Conservation (phyloP, 139 green algal species). For the Chlorella ohadii region DNA sequence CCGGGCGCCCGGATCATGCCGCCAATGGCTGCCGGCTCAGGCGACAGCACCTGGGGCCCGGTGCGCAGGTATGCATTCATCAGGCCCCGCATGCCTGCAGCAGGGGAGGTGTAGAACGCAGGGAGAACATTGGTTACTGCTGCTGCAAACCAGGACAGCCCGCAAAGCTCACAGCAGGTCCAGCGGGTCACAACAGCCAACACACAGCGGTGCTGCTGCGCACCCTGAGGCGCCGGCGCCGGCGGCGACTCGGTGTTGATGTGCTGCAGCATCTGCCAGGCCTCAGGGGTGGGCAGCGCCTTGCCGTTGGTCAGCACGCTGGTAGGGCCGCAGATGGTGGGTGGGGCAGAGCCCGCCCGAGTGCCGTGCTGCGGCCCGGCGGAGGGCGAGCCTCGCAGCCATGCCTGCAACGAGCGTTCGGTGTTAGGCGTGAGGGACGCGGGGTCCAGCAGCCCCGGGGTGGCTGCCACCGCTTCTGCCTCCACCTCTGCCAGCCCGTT, state of each 20-base stretch:
- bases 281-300: conserved; percentile 29
- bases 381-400: conserved; percentile 13
- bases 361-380: background rate
- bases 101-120: background rate
- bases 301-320: too few species aligned
- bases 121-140: background rate
- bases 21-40: conserved; percentile 27
- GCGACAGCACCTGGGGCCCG: conserved; percentile 47
- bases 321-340: too few species aligned
- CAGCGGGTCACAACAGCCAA: background rate
- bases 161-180: background rate
- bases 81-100: conserved; percentile 25
- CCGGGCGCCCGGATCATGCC: conserved; percentile 13
- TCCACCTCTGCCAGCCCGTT: conserved; percentile 18
- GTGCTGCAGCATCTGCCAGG: conserved; percentile 36
- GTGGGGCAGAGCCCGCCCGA: background rate
- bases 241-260: conserved; percentile 23
- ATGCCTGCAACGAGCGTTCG: conserved; percentile 26
- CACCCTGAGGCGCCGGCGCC: conserved; percentile 20
- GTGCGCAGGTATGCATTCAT: conserved; percentile 51
- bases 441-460: conserved; percentile 13
- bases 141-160: background rate
- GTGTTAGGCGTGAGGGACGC: conserved; percentile 6
- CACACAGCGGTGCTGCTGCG: background rate
- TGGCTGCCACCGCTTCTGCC: background rate